Base-by-base conservation (phyloP, 2,329 filamentous ascomycete species). In the Calonectria pseudoturangicola region DNA sequence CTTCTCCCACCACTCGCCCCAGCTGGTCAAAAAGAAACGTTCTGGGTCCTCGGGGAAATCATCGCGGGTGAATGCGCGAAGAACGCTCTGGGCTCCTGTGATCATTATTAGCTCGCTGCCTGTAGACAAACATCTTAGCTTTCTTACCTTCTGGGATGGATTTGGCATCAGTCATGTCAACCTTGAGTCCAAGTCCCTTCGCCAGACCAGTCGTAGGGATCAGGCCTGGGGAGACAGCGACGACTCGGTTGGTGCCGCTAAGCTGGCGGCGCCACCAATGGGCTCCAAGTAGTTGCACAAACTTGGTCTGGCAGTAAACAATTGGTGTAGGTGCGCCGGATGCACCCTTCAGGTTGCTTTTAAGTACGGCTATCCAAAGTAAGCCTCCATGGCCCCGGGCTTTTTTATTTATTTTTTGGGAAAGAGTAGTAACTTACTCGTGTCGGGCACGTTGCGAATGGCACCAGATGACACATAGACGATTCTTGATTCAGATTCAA, bases 211-310 rank as follows among this genome's bases (percentile, higher is more conserved):
- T 90, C n/a, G 76, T 75, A 2, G 88, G 88, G 45, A 90, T 86
- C 4, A 90, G 76, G 0, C 89, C 89, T 0, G 89, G 89, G 10
- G 88, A 90, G 7, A 89, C 88, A 13, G 89, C 89, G 6, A 90
- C 84, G 25, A 90, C 86, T 6, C 81, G 76, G 76, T 85, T 87
- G 30, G 83, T 80, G 28, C 81, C 86, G 0, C 75, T 68, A n/a
- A 90, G 84, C 74, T 89, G 82, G 4, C 88, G 88, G 2, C 88
- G 87, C 89, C 89, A 90, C 88, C 88, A 90, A 60, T 90, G 88
- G 1, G 88, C 87, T 8, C 84, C 83, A 1, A 90, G 85, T 0
- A 90, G 83, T 73, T 88, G 87, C 0, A 85, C 82, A 70, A 90
- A 90, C 75, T 90, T 90, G 72, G 85, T 86, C 48, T 84, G 81